phyloP scores from a whole-genome alignment of 495 filamentous ascomycete genomes.

The Podospora pseudopauciseta region DNA sequence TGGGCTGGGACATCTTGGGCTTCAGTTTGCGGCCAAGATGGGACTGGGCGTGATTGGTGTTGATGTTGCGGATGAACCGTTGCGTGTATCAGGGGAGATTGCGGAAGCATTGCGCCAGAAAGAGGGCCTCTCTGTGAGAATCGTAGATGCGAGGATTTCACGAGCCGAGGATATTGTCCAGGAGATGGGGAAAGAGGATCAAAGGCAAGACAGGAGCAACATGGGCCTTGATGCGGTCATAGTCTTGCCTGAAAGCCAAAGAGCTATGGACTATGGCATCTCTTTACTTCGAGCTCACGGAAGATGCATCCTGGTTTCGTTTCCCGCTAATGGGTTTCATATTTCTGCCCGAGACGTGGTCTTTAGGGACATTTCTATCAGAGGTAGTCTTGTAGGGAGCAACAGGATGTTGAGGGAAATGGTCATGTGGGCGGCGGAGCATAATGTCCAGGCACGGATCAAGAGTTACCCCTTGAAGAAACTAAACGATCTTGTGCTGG shows the following conservation, averaged over 20 bases:
- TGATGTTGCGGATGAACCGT: slow-evolving; percentile 23
- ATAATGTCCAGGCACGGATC: slow-evolving; percentile 31
- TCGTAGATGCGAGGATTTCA: slow-evolving; percentile 23
- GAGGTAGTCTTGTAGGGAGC: slow-evolving; percentile 37
- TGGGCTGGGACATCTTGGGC: slow-evolving; percentile 55
- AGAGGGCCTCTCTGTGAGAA: slow-evolving; percentile 2
- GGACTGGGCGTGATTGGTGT: slow-evolving; percentile 54
- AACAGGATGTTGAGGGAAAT: slow-evolving; percentile 36
- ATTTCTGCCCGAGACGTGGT: slow-evolving; percentile 37
- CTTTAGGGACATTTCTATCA: slow-evolving; percentile 37
- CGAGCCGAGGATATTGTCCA: slow-evolving; percentile 15
- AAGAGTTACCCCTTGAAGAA: slow-evolving; percentile 33
- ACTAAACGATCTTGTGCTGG: slow-evolving; percentile 42
- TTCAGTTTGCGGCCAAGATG: slow-evolving; percentile 53
- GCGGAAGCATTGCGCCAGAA: neutral
- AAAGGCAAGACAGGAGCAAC: slow-evolving; percentile 29
- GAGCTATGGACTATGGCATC: slow-evolving; percentile 40
- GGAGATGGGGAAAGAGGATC: slow-evolving; percentile 30
- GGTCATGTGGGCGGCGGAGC: slow-evolving; percentile 33
- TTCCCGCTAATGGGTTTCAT: slow-evolving; percentile 38
- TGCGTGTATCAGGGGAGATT: slow-evolving; percentile 18
- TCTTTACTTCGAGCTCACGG: slow-evolving; percentile 39
- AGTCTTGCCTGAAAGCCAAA: slow-evolving; percentile 42
- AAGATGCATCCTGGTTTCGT: slow-evolving; percentile 39
- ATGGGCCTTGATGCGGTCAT: slow-evolving; percentile 44